Evolutionary conservation across 352 stramenopile species (phyloP).

Genomic region (Bremia lactucae): DNA sequence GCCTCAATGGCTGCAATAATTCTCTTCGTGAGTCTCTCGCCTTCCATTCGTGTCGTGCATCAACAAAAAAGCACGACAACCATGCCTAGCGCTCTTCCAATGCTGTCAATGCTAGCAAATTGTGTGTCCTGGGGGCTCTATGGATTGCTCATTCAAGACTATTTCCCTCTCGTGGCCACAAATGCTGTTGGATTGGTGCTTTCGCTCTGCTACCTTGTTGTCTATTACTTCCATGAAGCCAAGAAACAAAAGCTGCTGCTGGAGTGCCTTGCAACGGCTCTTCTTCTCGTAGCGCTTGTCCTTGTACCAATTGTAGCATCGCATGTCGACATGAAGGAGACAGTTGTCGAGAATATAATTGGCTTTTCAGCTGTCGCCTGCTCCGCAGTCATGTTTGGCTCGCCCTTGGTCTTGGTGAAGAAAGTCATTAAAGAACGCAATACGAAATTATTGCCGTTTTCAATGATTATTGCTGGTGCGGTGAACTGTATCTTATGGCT

Average conservation of each 20-base stretch:
- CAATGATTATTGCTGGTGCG: constrained; percentile 39
- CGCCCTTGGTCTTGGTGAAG: constrained; percentile 38
- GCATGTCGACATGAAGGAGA: constrained; percentile 2
- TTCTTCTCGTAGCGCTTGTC: constrained; percentile 24
- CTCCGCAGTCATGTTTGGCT: constrained; percentile 52
- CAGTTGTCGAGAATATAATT: constrained; percentile 28
- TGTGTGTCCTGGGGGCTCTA: constrained; percentile 48
- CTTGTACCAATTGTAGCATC: constrained; percentile 26
- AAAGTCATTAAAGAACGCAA: constrained; percentile 39
- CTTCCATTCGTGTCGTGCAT: constrained; percentile 27
- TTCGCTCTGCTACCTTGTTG: constrained; percentile 33
- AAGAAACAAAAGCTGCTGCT: constrained; percentile 13
- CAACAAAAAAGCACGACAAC: constrained; percentile 19
- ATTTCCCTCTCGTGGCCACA: constrained; percentile 42
- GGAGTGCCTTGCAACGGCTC: constrained; percentile 16
- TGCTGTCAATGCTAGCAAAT: constrained; percentile 58
- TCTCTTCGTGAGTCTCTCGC: constrained; percentile 39
- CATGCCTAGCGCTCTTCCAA: constrained; percentile 29
- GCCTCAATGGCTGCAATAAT: constrained; percentile 32
- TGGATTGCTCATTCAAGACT: constrained; percentile 33
- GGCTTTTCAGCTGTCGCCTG: constrained; percentile 46
- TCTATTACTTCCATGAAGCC: constrained; percentile 27
- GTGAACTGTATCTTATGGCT: constrained; percentile 47
- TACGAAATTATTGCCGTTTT: constrained; percentile 26
- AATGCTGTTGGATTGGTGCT: constrained; percentile 36